These are phyloP conservation scores for Meyerozyma athensensis DNA, from an alignment of 1,139 yeast genomes.

Conservation along the genomic window DNA sequence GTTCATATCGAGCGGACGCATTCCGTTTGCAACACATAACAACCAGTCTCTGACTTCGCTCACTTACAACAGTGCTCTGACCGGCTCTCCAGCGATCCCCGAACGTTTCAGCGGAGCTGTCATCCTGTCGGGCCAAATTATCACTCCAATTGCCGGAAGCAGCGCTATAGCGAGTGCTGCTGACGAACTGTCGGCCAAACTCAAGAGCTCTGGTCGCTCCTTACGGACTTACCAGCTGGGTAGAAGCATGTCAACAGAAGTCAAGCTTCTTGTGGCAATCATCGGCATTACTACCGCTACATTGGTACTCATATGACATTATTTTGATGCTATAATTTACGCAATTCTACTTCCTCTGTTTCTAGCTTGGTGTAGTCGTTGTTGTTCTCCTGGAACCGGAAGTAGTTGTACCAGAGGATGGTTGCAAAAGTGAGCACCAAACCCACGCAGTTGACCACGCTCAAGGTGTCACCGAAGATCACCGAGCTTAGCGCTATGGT, in stretches of 20 bases:
- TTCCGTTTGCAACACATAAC: neutral
- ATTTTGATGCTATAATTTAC: neutral
- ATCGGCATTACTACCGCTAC: neutral
- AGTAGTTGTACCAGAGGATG: conserved; percentile 75
- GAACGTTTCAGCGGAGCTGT: conserved; percentile 31
- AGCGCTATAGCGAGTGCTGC: conserved; percentile 12
- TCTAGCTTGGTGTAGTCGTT: conserved; percentile 9
- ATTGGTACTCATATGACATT: neutral
- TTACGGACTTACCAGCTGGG: neutral
- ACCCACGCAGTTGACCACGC: conserved; percentile 69
- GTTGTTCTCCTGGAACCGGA: conserved; percentile 38
- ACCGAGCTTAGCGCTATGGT: conserved; percentile 71
- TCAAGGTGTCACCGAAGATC: conserved; percentile 70
- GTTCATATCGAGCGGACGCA: neutral
- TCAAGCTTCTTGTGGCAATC: neutral
- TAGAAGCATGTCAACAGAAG: neutral
- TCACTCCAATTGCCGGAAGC: conserved; percentile 11
- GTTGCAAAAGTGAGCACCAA: conserved; percentile 70
- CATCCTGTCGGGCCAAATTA: conserved; percentile 30
- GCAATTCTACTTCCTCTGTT: conserved; percentile 4
- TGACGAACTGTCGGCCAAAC: conserved; percentile 4
- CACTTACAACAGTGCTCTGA: neutral
- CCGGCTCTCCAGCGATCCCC: conserved; percentile 18
- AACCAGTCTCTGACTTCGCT: neutral
- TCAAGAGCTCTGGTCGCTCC: neutral